Percentiles rank a stretch among this genome's conserved stretches.
Evolutionary conservation across 2,329 filamentous ascomycete genomes (phyloP).

Genomic region (Xylaria sp.): DNA sequence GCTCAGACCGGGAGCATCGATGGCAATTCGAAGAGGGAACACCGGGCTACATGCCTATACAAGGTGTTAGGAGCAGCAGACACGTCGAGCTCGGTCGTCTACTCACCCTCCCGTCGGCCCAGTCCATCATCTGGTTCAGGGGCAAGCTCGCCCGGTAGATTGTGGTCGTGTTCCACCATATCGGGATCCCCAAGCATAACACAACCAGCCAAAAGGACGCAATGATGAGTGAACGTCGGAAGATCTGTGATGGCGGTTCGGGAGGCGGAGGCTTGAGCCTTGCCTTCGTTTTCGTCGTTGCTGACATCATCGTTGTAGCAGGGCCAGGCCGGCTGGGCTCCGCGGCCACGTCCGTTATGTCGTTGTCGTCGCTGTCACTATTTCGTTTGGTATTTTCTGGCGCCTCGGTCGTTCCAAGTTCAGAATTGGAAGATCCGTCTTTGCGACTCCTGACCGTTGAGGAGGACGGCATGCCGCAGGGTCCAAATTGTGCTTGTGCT

Average conservation of each 20-base stretch:
- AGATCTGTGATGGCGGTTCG: slow-evolving; percentile 72
- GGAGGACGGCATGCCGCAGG: neutral
- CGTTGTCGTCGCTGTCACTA: neutral
- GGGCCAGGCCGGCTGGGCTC: no score
- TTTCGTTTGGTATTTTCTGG: neutral
- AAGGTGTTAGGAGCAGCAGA: neutral
- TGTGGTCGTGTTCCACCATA: slow-evolving; percentile 95
- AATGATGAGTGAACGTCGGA: slow-evolving; percentile 75
- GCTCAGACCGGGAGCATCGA: slow-evolving; percentile 71
- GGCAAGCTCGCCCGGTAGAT: slow-evolving; percentile 89
- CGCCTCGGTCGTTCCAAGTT: neutral
- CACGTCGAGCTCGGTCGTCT: neutral
- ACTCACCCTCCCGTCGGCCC: slow-evolving; percentile 85
- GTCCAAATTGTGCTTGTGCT: no score
- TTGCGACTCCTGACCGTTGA: slow-evolving; percentile 13
- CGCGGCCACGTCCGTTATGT: neutral
- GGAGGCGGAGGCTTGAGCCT: slow-evolving; percentile 67
- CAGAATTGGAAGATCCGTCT: slow-evolving; percentile 7
- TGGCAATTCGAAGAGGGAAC: slow-evolving; percentile 82
- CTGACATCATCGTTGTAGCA: neutral
- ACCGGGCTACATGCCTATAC: slow-evolving; percentile 81
- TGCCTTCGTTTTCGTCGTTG: slow-evolving; percentile 13
- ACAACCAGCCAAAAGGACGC: slow-evolving; percentile 91
- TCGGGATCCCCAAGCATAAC: slow-evolving; percentile 80
- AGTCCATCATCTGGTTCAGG: slow-evolving; percentile 83